Evolutionary conservation across 345 rosid species (phyloP), one percentile per base, ranked within the genome.

Genomic region (Theobroma cacao): DNA sequence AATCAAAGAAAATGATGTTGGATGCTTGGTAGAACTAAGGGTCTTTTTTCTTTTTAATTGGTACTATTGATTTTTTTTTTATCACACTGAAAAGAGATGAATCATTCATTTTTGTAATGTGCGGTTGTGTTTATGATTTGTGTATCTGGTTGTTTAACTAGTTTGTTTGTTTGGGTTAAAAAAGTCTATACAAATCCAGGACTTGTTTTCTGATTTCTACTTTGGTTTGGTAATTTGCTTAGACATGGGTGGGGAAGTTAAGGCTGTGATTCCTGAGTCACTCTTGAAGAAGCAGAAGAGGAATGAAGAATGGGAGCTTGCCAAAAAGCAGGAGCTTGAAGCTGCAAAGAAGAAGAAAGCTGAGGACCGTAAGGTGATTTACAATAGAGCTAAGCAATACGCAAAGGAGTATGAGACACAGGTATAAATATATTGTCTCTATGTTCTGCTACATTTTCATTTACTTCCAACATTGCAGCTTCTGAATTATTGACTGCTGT

Each of bases 271-370:
- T 24, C 97, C 94, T 0, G 97, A 92, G 86, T 87, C 93, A 0
- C 90, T 89, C 33, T 76, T 91, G 85, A 89, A 91, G 89, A 93
- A 92, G 91, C 80, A 79, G 81, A 93, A 91, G 91, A 88, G 87
- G 50, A 79, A 80, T 30, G 92, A 84, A 72, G 91, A 91, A 28
- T 92, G 97, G 92, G 91, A 88, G 31, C 68, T 87, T 65, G 87
- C 86, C 1, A 88, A 87, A 79, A 89, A 78, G 65, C 82, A 82
- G 65, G 91, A 81, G 77, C 61, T 83, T 17, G 86, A 79, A 68
- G 79, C 87, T 3, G 45, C 78, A 10, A 86, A 88, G 82, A 76
- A 85, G 82, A 84, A 88, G 78, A 81, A 70, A 31, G 72, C 82
- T 24, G 94, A 88, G 79, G 89, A 79, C 61, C 58, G 92, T 71